Percentiles rank a stretch among this genome's conserved stretches.
Conservation (phyloP, 768 basidiomycete species). For the Termitomyces sp. region DNA sequence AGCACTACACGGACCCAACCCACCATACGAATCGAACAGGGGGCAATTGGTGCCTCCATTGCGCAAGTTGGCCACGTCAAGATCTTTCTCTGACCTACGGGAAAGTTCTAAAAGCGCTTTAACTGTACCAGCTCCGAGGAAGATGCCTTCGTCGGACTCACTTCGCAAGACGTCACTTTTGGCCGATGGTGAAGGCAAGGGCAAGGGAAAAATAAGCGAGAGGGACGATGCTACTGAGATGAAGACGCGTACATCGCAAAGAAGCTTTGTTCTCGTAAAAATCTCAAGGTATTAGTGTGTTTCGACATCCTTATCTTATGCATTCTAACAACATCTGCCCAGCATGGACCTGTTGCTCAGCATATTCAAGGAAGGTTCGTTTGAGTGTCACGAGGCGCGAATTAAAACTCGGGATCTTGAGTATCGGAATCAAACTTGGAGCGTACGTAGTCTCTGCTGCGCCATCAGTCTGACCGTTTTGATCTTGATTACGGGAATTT, state of each 20-base stretch:
- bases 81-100: conserved; percentile 71
- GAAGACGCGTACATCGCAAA: conserved; percentile 76
- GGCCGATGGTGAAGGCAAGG: conserved; percentile 13
- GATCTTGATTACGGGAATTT: conserved; percentile 1
- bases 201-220: conserved; percentile 14
- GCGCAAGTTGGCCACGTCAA: conserved; percentile 54
- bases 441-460: conserved; percentile 44
- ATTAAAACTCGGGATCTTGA: conserved; percentile 79
- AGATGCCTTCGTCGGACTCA: conserved; percentile 38
- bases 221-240: conserved; percentile 70
- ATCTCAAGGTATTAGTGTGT: conserved; percentile 55
- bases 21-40: conserved; percentile 1
- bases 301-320: neutral
- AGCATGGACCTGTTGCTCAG: conserved; percentile 74
- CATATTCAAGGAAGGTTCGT: conserved; percentile 79
- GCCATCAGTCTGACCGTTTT: neutral
- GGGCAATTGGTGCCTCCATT: conserved; percentile 34
- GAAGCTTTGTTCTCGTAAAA: conserved; percentile 78
- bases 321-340: neutral
- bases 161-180: conserved; percentile 20
- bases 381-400: conserved; percentile 75
- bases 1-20: conserved; percentile 22
- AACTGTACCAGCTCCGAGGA: conserved; percentile 25
- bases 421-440: conserved; percentile 81
- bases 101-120: conserved; percentile 28